Percentiles rank a stretch among this genome's conserved stretches.
Conservation (phyloP, 805 yeast genomes). For the Metschnikowia henanensis region DNA sequence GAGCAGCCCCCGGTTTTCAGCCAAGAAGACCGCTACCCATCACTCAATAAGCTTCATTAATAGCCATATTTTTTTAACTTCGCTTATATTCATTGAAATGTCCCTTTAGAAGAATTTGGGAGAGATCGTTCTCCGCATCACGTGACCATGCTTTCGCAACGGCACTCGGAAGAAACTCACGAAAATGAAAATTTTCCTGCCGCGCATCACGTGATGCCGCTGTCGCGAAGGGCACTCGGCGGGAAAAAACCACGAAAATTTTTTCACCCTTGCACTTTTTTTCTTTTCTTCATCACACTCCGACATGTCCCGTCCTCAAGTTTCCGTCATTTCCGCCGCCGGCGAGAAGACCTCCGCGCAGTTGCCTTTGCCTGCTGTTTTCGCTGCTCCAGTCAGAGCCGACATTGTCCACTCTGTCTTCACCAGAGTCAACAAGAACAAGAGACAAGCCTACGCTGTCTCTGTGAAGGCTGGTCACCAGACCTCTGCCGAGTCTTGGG, state of each 20-base stretch:
- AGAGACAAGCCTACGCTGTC: constrained; percentile 99
- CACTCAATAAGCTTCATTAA: too few species aligned
- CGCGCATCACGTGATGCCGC: constrained; percentile 8
- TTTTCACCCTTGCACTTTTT: too few species aligned
- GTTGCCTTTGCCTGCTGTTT: constrained; percentile 96
- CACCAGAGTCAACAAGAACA: constrained; percentile 99
- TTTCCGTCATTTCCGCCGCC: constrained; percentile 84
- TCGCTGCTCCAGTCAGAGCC: constrained; percentile 99
- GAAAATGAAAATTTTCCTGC: too few species aligned
- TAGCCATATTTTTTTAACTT: too few species aligned
- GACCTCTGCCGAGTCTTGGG: constrained; percentile 99
- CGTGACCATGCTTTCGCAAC: too few species aligned
- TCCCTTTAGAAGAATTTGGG: too few species aligned
- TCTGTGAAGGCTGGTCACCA: constrained; percentile 99
- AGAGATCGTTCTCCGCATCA: too few species aligned
- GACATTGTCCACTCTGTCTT: constrained; percentile 99
- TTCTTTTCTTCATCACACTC: constrained; percentile 11
- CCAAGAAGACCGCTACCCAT: too few species aligned
- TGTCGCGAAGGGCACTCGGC: not conserved
- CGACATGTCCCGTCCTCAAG: constrained; percentile 78
- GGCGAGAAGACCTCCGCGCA: constrained; percentile 87
- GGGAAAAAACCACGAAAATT: not conserved
- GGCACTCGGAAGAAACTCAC: too few species aligned
- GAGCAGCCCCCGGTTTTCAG: too few species aligned
- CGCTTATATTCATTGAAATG: too few species aligned